Base-by-base conservation (phyloP, 2,329 filamentous ascomycete species). In the Diaporthe longicolla region DNA sequence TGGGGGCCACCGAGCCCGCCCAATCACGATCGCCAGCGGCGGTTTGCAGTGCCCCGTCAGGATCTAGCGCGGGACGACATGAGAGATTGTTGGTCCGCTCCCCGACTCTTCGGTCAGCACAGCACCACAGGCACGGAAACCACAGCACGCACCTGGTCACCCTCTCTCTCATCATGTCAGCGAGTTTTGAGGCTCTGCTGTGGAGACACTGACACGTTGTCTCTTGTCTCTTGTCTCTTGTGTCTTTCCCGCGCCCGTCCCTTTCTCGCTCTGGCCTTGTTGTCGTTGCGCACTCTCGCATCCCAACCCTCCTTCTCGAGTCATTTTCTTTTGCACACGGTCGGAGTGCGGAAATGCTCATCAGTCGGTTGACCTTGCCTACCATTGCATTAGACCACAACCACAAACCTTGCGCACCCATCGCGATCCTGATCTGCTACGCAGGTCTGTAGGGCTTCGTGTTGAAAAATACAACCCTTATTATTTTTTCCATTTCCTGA, bases 181-280 rank as follows among this genome's bases (percentile, higher is more conserved):
- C 57, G 32, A 40, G 48, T 37, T 9, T 9, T 71, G 70, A 71
- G 70, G 70, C 70, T 71, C 70, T 71, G 70, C 70, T 61, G 43
- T 71, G 68, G 63, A 17, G 48, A 54, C 48, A 40, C 48, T 66
- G 45, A 66, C 63, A 68, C 63, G 63, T 40, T 68, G 63, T 54
- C 63, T 68, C 63, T 54, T 15, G 40, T 35, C 43, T 66, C 29
- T 40, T 68, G 63, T 54, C 63, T 68, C 63, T 54, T 15, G 43
- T 35, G 29, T 66, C 63, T 52, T 29, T 52, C 32, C 29, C 63
- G 45, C 21, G 45, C 5, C 63, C 43, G 43, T 35, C 48, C 48
- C 21, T 26, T 68, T 40, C 43, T 61, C 21, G 54, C 40, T 40
- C 15, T 50, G 55, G 43, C 50, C 26, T 50, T 50, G 45, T 21